Base-by-base conservation (phyloP, 108 stramenopile genomes). In the Discostella pseudostelligera region DNA sequence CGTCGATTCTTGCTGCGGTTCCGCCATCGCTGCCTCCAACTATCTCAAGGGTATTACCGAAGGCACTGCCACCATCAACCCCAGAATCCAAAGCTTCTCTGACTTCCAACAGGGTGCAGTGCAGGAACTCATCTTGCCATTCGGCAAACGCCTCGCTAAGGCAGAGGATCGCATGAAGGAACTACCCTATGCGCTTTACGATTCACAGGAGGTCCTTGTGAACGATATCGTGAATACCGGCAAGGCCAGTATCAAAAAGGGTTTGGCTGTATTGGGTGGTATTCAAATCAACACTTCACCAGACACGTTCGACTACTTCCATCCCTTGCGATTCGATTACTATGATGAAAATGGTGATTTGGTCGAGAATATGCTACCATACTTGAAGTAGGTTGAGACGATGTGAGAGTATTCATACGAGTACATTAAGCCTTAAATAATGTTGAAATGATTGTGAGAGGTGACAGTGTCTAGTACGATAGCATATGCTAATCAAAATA, bases 251-350 rank as follows among this genome's bases (percentile, higher is more conserved):
- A 40, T 66, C 14, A 62, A 62, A 36, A 58, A 42, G 19, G 70
- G 65, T 19, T 37, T 85, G 56, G 84, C 82, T 39, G 28, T 86
- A 17, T 68, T 90, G 29, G 85, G 85, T 25, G 88, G 88, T n/a
- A 67, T 90, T 37, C 88, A 90, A 56, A 82, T 90, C 61, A 90
- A 90, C 65, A 87, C 85, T 36, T 72, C 77, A 0, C 69, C 79
- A 0, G 80, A 77, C 13, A 66, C 61, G 12, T 59, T 69, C 13
- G 88, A 90, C 54, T 87, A 87, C 73, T 90, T 85, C 66, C 79
- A 81, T 66, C 84, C 84, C 10, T 62, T 85, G 17, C 57, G 73
- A n/a, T 90, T 90, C 49, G 84, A 86, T 17, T 59, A 79, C n/a
- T 55, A 47, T 9, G 58, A 84, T 71, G 70, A 80, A 51, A 47